Evolutionary conservation across 2,329 filamentous ascomycete species (phyloP), one percentile per base, ranked within the genome.

Genomic region (Colletotrichum gloeosporioides): DNA sequence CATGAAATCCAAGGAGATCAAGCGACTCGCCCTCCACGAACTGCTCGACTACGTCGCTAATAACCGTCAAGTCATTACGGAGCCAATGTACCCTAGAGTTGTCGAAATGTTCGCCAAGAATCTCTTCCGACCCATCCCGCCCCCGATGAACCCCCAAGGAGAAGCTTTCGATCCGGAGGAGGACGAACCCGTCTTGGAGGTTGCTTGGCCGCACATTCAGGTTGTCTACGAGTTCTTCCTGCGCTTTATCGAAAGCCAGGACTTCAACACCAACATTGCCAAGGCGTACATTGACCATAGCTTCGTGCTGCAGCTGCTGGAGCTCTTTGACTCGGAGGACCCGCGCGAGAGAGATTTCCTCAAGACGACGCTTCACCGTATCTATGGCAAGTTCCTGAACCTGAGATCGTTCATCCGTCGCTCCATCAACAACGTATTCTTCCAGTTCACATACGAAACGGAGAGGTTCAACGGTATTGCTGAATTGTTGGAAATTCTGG

Each of bases 1-100:
- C 84, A 99, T 99, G 96, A 99, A 99, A 86, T 98, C 96, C 64
- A 99, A 99, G 88, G 97, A 99, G 87, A 99, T 99, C 90, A 99
- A 99, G 89, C 92, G 97, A 82, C 89, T 99, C 80, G 97, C 97
- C 57, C 90, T 99, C 61, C 97, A 99, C 84, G 97, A 99, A 85
- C 90, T 99, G 77, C 91, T 99, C 78, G 97, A 99, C 85, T 99
- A 99, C 83, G 97, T 99, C 74, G 96, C 97, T 81, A 99, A 99
- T 87, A 99, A 99, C 85, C 92, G 97, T 80, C 96, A 98, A 82
- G 97, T 99, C 83, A 99, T 99, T 82, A 98, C 96, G 4, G 97
- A 99, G 85, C 95, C 96, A 72, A 99, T 99, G 97, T 99, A 99
- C 82, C 97, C 97, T 44, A 94, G 95, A 77, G 97, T 99, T 31